Evolutionary conservation across 2,329 filamentous ascomycete species (phyloP).

Genomic region (Paracoccidioides lutzii): DNA sequence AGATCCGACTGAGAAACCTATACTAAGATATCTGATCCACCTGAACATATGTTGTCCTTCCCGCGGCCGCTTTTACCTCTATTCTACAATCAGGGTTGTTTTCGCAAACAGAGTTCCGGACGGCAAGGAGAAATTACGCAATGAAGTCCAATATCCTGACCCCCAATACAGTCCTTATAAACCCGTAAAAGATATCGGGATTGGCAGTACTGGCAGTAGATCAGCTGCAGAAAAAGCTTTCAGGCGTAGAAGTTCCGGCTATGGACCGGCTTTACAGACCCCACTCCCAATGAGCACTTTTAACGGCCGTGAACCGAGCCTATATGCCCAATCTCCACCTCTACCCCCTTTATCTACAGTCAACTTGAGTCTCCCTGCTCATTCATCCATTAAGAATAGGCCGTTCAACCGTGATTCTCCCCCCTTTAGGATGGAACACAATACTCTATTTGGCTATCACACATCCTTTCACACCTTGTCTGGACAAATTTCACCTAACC

Average conservation of each 20-base stretch:
- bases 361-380: conserved; percentile 16
- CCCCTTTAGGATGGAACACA: background rate
- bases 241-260: conserved; percentile 45
- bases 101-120: conserved; percentile 95
- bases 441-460: background rate
- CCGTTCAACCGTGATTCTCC: background rate
- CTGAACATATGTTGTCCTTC: conserved; percentile 82
- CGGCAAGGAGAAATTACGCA: conserved; percentile 80
- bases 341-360: conserved; percentile 7
- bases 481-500: background rate
- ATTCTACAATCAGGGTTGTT: conserved; percentile 84
- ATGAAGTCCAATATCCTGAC: conserved; percentile 80
- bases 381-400: conserved; percentile 1
- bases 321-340: background rate
- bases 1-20: conserved; percentile 43
- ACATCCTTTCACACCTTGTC: background rate
- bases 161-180: conserved; percentile 80
- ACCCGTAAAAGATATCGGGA: conserved; percentile 37
- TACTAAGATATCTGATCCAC: conserved; percentile 80
- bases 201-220: conserved; percentile 34
- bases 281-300: conserved; percentile 6
- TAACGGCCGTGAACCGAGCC: background rate
- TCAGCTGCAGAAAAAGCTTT: conserved; percentile 48
- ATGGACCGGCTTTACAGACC: conserved; percentile 17
- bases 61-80: conserved; percentile 73